phyloP scores from a whole-genome alignment of 805 yeast genomes.

The Pichia thaimueangensis region DNA sequence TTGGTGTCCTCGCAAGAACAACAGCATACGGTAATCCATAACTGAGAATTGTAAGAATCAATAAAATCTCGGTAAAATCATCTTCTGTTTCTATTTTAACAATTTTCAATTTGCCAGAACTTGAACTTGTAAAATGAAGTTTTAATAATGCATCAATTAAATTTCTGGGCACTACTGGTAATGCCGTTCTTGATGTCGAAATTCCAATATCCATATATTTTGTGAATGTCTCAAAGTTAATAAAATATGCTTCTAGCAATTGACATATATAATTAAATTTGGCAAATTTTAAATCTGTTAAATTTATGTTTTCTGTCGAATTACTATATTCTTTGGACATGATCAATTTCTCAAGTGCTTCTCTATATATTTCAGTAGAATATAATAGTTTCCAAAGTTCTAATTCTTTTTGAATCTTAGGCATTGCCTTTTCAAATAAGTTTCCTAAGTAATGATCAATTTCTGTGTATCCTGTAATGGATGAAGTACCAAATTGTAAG shows the following conservation, averaged over 20 bases:
- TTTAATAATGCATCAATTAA: slow-evolving; percentile 9
- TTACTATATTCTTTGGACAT: slow-evolving; percentile 3
- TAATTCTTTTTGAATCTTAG: slow-evolving; percentile 9
- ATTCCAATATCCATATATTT: slow-evolving; percentile 6
- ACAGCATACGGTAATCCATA: slow-evolving; percentile 13
- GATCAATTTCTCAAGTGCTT: slow-evolving; percentile 11
- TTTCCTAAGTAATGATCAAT: slow-evolving; percentile 6
- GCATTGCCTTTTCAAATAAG: slow-evolving; percentile 6
- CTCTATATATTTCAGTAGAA: slow-evolving; percentile 8
- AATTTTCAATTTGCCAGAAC: slow-evolving; percentile 12
- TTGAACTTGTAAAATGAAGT: slow-evolving; percentile 11
- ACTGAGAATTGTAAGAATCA: slow-evolving; percentile 17
- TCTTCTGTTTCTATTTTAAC: slow-evolving; percentile 11
- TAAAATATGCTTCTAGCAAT: slow-evolving; percentile 17
- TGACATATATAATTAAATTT: slow-evolving; percentile 9
- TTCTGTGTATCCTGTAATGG: slow-evolving; percentile 6
- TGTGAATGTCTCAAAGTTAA: slow-evolving; percentile 12
- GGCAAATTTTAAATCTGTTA: slow-evolving; percentile 1
- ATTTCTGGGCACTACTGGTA: slow-evolving; percentile 17
- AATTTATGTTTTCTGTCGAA: not conserved
- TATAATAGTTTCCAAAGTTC: slow-evolving; percentile 7
- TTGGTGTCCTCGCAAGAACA: slow-evolving; percentile 3
- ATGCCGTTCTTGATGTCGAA: not conserved
- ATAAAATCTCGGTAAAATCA: slow-evolving; percentile 21
- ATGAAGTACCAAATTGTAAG: slow-evolving; percentile 11